Conservation (phyloP, 345 rosid genomes). For the Camelina hispida region DNA sequence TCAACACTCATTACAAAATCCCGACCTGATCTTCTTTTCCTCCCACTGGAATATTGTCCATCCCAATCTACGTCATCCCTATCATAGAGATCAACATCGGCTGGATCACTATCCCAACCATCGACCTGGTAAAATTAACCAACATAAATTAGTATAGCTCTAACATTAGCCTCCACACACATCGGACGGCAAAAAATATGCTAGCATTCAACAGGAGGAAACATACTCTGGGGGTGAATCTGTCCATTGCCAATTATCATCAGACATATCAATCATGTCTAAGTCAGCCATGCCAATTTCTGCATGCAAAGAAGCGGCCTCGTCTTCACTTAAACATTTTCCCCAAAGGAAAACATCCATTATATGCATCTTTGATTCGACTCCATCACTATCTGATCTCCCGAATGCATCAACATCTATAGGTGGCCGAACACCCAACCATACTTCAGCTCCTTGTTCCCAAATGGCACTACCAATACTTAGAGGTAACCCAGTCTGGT, state of each 20-base stretch:
- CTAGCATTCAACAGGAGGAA: conserved; percentile 20
- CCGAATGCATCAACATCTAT: conserved; percentile 94
- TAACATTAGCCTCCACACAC: conserved; percentile 17
- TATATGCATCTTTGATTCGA: conserved; percentile 96
- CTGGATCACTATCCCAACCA: conserved; percentile 99
- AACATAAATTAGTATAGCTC: conserved; percentile 34
- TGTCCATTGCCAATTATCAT: conserved; percentile 98
- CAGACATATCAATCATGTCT: conserved; percentile 78
- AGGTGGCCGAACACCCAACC: conserved; percentile 97
- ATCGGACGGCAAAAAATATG: conserved; percentile 29
- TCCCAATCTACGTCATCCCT: conserved; percentile 99
- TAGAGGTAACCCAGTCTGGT: conserved; percentile 76
- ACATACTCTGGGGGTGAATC: conserved; percentile 95
- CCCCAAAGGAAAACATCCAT: conserved; percentile 99
- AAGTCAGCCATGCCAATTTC: conserved; percentile 73
- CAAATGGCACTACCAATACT: conserved; percentile 68
- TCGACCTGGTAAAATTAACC: conserved; percentile 65
- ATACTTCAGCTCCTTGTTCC: conserved; percentile 91
- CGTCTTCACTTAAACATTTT: conserved; percentile 94
- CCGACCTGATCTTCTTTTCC: conserved; percentile 88
- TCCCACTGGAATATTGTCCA: conserved; percentile 97
- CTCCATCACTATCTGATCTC: conserved; percentile 99
- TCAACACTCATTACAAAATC: conserved; percentile 75
- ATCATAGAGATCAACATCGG: conserved; percentile 94
- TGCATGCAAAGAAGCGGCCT: conserved; percentile 79